Evolutionary conservation across 345 rosid species (phyloP), one percentile per base, ranked within the genome.

Genomic region (Rubroshorea leprosula): DNA sequence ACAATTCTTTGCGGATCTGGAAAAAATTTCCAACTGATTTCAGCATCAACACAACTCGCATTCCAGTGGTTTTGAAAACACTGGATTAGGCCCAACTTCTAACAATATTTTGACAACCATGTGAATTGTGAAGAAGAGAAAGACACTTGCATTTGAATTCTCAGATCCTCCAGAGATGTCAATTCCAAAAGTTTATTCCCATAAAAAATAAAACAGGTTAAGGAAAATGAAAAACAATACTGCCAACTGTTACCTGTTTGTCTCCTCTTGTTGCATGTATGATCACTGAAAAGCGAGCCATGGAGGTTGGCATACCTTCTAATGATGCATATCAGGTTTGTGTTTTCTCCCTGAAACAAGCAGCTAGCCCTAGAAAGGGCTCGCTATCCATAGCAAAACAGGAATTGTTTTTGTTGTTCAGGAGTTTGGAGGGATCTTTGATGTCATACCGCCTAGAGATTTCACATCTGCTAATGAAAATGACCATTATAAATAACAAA

Each of bases 231-330:
- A 38, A 38, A 65, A 73, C 68, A 73, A 48, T 25, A 39, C 61
- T 49, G 68, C 62, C 71, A n/a, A 68, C 43, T 49, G 60, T 62
- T 27, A 51, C 58, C 67, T 2, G 22, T 23, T 49, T 24, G 43
- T 23, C 21, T 53, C 47, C 19, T 62, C 16, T 22, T 26, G 17
- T 48, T 54, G 41, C 67, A 23, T 18, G 22, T 26, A 29, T 47
- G 29, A 48, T 49, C 47, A 54, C 52, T 60, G 55, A 65, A 62
- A 69, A 58, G 26, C 25, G 16, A 57, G 21, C 18, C 22, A 26
- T 58, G 65, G 54, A 44, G 22, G 39, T 63, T 54, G 53, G 49
- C 47, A 18, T 52, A 25, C 18, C 31, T 35, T 49, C 41, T 21
- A 16, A 48, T 18, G 12, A 31, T 46, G 54, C 51, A 45, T 31